Evolutionary conservation across 2,329 filamentous ascomycete genomes (phyloP), one percentile per base, ranked within the genome.

Genomic region (Pseudogymnoascus sp.): DNA sequence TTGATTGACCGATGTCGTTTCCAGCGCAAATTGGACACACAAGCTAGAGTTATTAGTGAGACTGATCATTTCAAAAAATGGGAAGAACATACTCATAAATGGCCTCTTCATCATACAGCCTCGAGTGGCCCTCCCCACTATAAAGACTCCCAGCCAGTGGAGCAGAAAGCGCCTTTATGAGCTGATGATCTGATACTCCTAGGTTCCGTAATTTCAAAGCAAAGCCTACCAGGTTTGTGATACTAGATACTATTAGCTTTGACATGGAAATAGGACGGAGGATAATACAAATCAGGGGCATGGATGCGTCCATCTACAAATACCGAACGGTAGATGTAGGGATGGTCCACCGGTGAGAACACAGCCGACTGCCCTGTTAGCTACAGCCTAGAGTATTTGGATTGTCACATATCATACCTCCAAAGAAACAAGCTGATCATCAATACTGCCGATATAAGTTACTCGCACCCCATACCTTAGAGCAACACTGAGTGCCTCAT

Each of bases 241-340:
- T 87, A 70, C 81, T 84, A 38, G 16, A 35, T 35, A 36, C 22
- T 36, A 25, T 57, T 58, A 57, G 61, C 33, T 58, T 20, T 18
- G 47, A 33, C 14, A 57, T 59, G 20, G 9, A 41, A 57, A 43
- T 2, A 18, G 12, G 12, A 37, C 6, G n/a, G 60, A 37, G 4
- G 41, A 14, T 66, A 81, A 70, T 70, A 84, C 82, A 99, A 99
- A 73, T 96, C 92, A 2, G 92, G 91, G 0, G 92, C 89, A 72
- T 97, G 93, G 35, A 97, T 82, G 63, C 92, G 86, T 25, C 92
- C 90, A 73, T 99, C 93, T 60, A 99, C 89, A 71, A 97, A 97
- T 14, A 96, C 92, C n/a, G 92, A 90, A 28, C 94, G 87, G 72
- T 92, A 96, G 62, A 97, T 93, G 73, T 97, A 92, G 0, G 94